These are phyloP conservation scores for Themeda triandra DNA, from an alignment of 176 grass and related monocot genomes.

Conservation along the genomic window DNA sequence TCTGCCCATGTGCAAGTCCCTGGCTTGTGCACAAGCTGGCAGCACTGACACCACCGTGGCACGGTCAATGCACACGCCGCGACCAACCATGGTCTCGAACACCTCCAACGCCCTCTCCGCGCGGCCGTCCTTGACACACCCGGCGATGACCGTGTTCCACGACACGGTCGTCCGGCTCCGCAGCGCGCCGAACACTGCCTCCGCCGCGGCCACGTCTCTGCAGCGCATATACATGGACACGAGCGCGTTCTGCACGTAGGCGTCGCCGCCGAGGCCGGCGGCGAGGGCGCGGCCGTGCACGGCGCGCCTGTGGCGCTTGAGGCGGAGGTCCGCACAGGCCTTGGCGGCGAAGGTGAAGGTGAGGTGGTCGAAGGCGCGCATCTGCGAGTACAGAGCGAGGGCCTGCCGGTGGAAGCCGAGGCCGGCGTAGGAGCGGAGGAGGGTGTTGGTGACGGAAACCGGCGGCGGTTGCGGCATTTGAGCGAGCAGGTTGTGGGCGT, in stretches of 20 bases:
- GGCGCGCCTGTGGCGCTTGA: conserved; percentile 10
- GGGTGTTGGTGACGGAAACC: conserved; percentile 38
- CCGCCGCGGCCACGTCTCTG: conserved; percentile 28
- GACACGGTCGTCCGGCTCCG: conserved; percentile 33
- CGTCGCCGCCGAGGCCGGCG: conserved; percentile 46
- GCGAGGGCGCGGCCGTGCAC: conserved; percentile 47
- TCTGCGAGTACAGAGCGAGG: conserved; percentile 42
- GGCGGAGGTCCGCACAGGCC: conserved; percentile 47
- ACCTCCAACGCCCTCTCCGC: conserved; percentile 41
- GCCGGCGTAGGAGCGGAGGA: conserved; percentile 49
- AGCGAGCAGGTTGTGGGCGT: conserved; percentile 51
- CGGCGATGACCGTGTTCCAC: conserved; percentile 61
- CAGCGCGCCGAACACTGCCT: conserved; percentile 43
- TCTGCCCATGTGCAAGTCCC: conserved; percentile 48
- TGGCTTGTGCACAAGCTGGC: conserved; percentile 47
- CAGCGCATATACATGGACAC: conserved; percentile 65
- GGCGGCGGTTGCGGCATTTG: conserved; percentile 27
- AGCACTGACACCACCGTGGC: conserved; percentile 56
- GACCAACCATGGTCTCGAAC: conserved; percentile 39
- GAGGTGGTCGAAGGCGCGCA: conserved; percentile 57
- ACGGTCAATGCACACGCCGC: conserved; percentile 31
- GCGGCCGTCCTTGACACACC: conserved; percentile 38
- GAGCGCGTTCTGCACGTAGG: conserved; percentile 59
- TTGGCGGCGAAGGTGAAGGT: conserved; percentile 67
- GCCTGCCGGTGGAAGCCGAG: conserved; percentile 33